Base-by-base conservation (phyloP, 139 green algal genomes). In the Microglena sp. region DNA sequence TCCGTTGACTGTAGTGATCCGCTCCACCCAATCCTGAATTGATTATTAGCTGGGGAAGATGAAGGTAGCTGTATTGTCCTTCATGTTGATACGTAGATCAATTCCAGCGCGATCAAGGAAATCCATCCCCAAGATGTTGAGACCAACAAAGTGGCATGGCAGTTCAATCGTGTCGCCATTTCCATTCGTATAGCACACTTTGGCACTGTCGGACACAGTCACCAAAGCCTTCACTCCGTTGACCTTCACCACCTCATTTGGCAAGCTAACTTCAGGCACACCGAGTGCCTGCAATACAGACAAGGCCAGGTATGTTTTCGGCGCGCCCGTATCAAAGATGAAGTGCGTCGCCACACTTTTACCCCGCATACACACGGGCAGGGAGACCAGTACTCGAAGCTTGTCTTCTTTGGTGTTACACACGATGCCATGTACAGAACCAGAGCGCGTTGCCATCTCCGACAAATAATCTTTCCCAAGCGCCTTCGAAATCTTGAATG, bases 131-230 rank as follows among this genome's bases (percentile, higher is more conserved):
- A 18, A 18, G 53, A 60, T 60, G 53, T 60, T 60, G 53, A 60
- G 53, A 7, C 53, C 53, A 18, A 60, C 53, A 60, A 60, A 60
- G 53, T 60, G 53, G 53, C 53, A 60, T 60, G 53, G 53, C 53
- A 33, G 27, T 18, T 60, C 21, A 8, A 18, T 18, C 6, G 53
- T 60, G 18, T 26, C 53, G n/a, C 53, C 53, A 18, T 60, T 60
- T 8, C 53, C 53, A 24, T 60, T 26, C 7, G 27, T 26, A 18
- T 60, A 60, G 7, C n/a, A 60, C 6, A 18, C 18, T 26, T 8
- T 60, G 31, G 53, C 18, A 6, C n/a, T 60, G 53, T 60, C 53
- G 53, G 53, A 60, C 53, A 60, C 53, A 60, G 15, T 8, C 53
- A 60, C 53, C 15, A 28, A 60, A 22, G 53, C 53, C 53, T 60